These are phyloP conservation scores for Candida odintsovae DNA, from an alignment of 805 yeast species.

Conservation along the genomic window DNA sequence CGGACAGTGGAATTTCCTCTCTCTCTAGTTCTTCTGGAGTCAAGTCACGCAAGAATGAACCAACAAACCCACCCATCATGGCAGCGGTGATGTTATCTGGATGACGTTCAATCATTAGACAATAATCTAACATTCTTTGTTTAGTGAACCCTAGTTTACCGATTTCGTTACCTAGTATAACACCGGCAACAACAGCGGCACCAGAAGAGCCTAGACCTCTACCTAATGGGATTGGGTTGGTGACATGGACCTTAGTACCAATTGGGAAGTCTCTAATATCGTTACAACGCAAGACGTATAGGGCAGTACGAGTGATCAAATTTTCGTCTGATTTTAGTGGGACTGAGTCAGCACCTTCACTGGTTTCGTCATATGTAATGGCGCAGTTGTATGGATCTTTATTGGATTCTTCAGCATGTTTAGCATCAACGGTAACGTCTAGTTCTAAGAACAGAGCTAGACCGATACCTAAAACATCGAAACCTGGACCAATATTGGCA, in stretches of 20 bases:
- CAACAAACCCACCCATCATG: conserved; percentile 98
- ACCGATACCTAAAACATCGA: conserved; percentile 93
- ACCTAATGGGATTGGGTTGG: conserved; percentile 92
- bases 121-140: conserved; percentile 85
- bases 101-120: conserved; percentile 95
- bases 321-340: conserved; percentile 76
- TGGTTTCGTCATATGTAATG: conserved; percentile 57
- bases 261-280: conserved; percentile 69
- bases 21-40: conserved; percentile 64
- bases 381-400: conserved; percentile 63
- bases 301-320: conserved; percentile 86
- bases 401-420: conserved; percentile 38
- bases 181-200: conserved; percentile 98
- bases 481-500: conserved; percentile 98
- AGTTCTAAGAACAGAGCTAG: conserved; percentile 68
- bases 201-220: conserved; percentile 97
- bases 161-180: conserved; percentile 78
- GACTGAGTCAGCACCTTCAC: conserved; percentile 77
- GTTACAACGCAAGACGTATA: conserved; percentile 85
- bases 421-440: conserved; percentile 57
- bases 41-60: conserved; percentile 83
- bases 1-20: conserved; percentile 79
- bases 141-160: conserved; percentile 70
- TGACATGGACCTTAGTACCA: conserved; percentile 76
- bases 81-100: conserved; percentile 99